Evolutionary conservation across 1,284 basidiomycete species (phyloP), one percentile per base, ranked within the genome.

Genomic region (Caloboletus inedulis): DNA sequence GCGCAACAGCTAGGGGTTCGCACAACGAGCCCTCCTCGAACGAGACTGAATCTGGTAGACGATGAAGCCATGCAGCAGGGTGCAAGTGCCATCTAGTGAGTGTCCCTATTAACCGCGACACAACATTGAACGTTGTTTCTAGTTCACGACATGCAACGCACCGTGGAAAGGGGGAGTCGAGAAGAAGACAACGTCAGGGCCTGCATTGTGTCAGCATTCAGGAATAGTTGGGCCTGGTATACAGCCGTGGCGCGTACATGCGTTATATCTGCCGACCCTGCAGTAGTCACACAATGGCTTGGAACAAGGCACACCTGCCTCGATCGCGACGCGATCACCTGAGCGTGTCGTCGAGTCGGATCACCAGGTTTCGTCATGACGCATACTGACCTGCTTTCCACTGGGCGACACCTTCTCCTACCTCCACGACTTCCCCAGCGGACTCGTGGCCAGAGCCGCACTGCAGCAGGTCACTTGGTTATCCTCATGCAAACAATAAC

Each of bases 361-460:
- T 29, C 44, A 7, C 14, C 27, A 23, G 44, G 6, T 16, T 47
- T 35, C 10, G 21, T 44, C 31, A 25, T 25, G 9, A 18, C 4
- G 10, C 7, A 47, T 29, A 30, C 63, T 59, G 55, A 76, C 80
- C 81, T 53, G 65, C 64, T 72, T 80, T 81, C 81, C 81, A 83
- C 51, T 80, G 73, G 0, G 76, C 77, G n/a, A 84, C 81, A 19
- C 79, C 81, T 59, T 81, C 79, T 13, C 81, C 81, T 12, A 83
- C 73, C 62, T 82, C 80, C 35, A 78, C 70, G 12, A 85, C 74
- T 62, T 85, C 79, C 19, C 82, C 82, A 35, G 83, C 82, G 51
- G 82, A 84, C 64, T 85, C 83, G 53, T 84, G 82, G 27, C 82
- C 82, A 44, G 81, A 80, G 39, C 81, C 81, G 49, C 81, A 84